Conservation (phyloP, 2,329 filamentous ascomycete species). For the Colletotrichum lupini region DNA sequence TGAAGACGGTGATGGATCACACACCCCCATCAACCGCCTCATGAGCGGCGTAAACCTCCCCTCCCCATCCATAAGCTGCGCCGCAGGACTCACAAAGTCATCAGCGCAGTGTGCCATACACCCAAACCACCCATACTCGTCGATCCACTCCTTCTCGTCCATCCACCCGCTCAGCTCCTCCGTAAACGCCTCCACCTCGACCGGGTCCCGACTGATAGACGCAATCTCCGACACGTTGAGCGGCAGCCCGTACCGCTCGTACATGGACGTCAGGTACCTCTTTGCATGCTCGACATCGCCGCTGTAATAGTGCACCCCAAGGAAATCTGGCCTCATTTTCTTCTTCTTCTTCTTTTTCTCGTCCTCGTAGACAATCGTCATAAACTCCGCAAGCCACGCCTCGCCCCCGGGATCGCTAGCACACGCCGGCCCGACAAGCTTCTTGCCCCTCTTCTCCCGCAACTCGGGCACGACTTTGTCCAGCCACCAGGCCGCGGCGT, state of each 20-base stretch:
- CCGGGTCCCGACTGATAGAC: constrained; percentile 48
- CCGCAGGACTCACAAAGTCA: constrained; percentile 56
- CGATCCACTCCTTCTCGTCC: constrained; percentile 52
- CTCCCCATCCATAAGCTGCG: constrained; percentile 56
- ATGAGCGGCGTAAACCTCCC: constrained; percentile 50
- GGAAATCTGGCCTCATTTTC: constrained; percentile 47
- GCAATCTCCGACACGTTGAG: constrained; percentile 56
- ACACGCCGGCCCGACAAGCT: constrained; percentile 52
- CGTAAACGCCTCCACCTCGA: constrained; percentile 51
- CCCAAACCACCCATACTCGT: constrained; percentile 57
- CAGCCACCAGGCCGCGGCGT: constrained; percentile 52
- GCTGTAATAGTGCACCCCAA: constrained; percentile 57
- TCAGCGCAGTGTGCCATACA: constrained; percentile 55
- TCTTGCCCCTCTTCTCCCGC: constrained; percentile 30
- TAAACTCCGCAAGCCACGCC: constrained; percentile 54
- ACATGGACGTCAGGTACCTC: constrained; percentile 48
- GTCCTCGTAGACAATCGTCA: constrained; percentile 45
- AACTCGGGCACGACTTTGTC: constrained; percentile 47
- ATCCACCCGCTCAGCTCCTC: constrained; percentile 53
- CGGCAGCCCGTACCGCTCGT: constrained; percentile 46
- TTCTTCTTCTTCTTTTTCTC: constrained; percentile 41
- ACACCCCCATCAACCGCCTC: constrained; percentile 27
- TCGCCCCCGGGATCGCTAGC: constrained; percentile 50
- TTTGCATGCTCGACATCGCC: constrained; percentile 46
- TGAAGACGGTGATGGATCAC: no score